Percentiles rank a stretch among this genome's conserved stretches.
phyloP scores from a whole-genome alignment of 371 early-diverging fungal genomes.

The Mortierella sp. region DNA sequence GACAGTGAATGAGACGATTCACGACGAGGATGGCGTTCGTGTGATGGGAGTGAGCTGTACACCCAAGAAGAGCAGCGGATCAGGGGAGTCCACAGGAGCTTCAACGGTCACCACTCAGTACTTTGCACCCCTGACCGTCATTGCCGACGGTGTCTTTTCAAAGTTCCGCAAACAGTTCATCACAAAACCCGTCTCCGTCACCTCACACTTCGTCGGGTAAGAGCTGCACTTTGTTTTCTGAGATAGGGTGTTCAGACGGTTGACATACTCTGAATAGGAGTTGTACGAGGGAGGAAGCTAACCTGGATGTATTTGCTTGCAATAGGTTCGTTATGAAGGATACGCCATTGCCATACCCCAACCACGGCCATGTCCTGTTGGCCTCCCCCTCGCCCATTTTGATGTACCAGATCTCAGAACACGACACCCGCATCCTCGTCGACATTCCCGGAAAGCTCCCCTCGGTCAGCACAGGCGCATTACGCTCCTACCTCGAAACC shows the following conservation, averaged over 20 bases:
- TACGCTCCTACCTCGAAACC: conserved; percentile 68
- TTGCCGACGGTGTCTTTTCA: conserved; percentile 95
- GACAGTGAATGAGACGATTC: conserved; percentile 73
- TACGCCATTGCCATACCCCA: conserved; percentile 81
- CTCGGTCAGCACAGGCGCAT: conserved; percentile 46
- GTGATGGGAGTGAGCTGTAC: conserved; percentile 69
- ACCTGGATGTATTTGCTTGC: not conserved
- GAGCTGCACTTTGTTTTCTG: conserved; percentile 1
- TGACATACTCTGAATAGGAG: not conserved
- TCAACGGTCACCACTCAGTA: conserved; percentile 27
- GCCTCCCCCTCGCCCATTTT: conserved; percentile 91
- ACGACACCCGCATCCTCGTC: conserved; percentile 92
- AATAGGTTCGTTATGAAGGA: conserved; percentile 73
- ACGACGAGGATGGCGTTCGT: conserved; percentile 59
- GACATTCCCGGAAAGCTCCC: conserved; percentile 95
- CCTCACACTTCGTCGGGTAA: conserved; percentile 89
- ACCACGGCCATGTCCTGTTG: conserved; percentile 93
- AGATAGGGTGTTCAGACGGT: not conserved
- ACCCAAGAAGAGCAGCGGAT: conserved; percentile 32
- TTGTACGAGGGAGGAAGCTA: not conserved
- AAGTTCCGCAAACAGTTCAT: conserved; percentile 90
- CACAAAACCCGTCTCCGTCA: conserved; percentile 64
- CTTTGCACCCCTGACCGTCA: conserved; percentile 82
- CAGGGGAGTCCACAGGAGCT: conserved; percentile 13
- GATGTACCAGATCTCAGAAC: conserved; percentile 92